Evolutionary conservation across 148 eudicot species (phyloP).

Genomic region (Suaeda aralocaspica): DNA sequence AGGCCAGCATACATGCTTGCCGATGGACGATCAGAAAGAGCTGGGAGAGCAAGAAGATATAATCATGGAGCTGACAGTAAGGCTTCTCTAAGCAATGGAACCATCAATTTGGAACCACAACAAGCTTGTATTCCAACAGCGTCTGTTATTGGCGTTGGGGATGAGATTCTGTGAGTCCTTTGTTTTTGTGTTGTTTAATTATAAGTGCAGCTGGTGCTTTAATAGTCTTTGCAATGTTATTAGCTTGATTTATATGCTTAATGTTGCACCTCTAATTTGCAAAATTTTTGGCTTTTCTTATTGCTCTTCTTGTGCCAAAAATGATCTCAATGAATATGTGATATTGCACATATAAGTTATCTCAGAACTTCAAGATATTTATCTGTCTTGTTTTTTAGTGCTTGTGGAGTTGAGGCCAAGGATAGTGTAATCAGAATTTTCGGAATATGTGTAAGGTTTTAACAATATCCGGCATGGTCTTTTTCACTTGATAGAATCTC

Average conservation of each 20-base stretch:
- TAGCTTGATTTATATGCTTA: not conserved
- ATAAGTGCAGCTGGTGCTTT: not conserved
- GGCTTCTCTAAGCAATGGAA: constrained; percentile 51
- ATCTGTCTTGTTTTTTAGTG: not conserved
- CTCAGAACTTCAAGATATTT: not conserved
- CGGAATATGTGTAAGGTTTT: too few species aligned
- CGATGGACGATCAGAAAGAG: constrained; percentile 95
- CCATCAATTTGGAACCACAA: constrained; percentile 29
- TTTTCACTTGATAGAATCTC: not conserved
- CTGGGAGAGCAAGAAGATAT: constrained; percentile 76
- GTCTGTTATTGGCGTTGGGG: constrained; percentile 82
- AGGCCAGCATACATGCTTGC: constrained; percentile 82
- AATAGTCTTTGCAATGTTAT: not conserved
- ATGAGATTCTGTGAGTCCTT: constrained; percentile 85
- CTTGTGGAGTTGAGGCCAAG: not conserved
- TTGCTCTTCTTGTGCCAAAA: not conserved
- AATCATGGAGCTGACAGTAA: constrained; percentile 29
- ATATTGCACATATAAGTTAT: constrained; percentile 5
- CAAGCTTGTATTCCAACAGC: constrained; percentile 57
- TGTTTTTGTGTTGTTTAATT: constrained; percentile 12
- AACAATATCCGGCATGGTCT: not conserved
- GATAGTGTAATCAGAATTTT: not conserved
- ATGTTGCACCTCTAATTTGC: not conserved
- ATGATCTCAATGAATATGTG: not conserved
- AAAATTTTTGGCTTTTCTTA: not conserved